phyloP scores from a whole-genome alignment of 1,284 basidiomycete genomes.

The Acaromyces ingoldii region DNA sequence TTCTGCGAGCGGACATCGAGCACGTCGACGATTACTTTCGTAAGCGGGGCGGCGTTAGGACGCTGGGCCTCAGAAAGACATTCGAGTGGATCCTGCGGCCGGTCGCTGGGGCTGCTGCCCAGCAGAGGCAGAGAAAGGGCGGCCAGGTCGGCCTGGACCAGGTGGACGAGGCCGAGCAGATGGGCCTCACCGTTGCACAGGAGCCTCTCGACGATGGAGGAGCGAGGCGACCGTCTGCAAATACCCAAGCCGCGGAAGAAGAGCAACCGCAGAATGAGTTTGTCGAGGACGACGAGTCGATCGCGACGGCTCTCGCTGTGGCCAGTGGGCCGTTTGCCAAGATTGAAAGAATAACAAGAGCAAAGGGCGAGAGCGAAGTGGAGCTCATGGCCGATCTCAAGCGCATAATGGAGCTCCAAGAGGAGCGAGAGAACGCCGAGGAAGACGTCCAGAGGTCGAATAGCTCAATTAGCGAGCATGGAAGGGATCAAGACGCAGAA shows the following conservation, averaged over 20 bases:
- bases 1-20: conserved; percentile 82
- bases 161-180: conserved; percentile 13
- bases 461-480: neutral
- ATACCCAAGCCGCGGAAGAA: no score
- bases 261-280: no score
- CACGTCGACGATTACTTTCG: conserved; percentile 92
- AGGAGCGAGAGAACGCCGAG: neutral
- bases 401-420: conserved; percentile 17
- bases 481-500: no score
- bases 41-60: conserved; percentile 64
- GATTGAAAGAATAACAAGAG: conserved; percentile 2
- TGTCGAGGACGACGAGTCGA: neutral
- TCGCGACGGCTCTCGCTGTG: conserved; percentile 9
- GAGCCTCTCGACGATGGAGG: no score
- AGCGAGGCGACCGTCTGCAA: no score
- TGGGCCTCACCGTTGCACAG: neutral
- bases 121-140: conserved; percentile 20
- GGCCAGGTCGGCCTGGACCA: conserved; percentile 34
- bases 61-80: conserved; percentile 72
- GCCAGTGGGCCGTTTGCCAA: conserved; percentile 12
- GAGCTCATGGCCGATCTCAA: conserved; percentile 27
- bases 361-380: conserved; percentile 28
- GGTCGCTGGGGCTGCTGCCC: no score
- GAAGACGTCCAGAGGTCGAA: neutral
- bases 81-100: conserved; percentile 61